Conservation (phyloP, 257 asterid genomes). For the Voacanga thouarsii region DNA sequence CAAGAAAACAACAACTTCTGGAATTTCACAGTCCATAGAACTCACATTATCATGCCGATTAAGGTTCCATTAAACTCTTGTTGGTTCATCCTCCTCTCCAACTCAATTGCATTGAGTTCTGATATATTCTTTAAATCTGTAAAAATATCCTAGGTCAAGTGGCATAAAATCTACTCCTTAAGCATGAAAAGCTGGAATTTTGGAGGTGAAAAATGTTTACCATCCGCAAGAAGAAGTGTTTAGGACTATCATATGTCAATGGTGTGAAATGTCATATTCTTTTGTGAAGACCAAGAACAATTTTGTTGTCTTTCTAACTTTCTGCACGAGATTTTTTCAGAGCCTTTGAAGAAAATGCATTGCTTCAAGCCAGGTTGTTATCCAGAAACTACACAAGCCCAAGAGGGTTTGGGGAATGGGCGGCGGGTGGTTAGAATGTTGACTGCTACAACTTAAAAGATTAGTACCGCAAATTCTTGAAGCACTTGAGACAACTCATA, state of each 20-base stretch:
- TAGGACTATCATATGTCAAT: too few relatives aligned
- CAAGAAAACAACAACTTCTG: conserved; percentile 19
- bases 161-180: background rate
- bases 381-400: too few relatives aligned
- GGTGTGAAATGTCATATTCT: too few relatives aligned
- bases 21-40: conserved; percentile 14
- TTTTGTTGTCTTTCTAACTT: too few relatives aligned
- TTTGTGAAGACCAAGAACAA: too few relatives aligned
- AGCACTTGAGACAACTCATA: conserved; percentile 14
- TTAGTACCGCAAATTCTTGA: background rate
- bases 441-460: background rate
- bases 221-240: too few relatives aligned
- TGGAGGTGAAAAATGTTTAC: background rate
- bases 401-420: too few relatives aligned
- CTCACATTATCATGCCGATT: background rate
- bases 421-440: too few relatives aligned
- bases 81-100: background rate
- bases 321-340: too few relatives aligned
- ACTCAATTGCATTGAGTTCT: background rate
- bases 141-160: background rate
- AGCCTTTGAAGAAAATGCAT: background rate
- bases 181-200: background rate
- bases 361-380: background rate
- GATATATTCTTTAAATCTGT: background rate
- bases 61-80: background rate